Evolutionary conservation across 2,329 filamentous ascomycete species (phyloP).

Genomic region (Fusarium bulbicola): DNA sequence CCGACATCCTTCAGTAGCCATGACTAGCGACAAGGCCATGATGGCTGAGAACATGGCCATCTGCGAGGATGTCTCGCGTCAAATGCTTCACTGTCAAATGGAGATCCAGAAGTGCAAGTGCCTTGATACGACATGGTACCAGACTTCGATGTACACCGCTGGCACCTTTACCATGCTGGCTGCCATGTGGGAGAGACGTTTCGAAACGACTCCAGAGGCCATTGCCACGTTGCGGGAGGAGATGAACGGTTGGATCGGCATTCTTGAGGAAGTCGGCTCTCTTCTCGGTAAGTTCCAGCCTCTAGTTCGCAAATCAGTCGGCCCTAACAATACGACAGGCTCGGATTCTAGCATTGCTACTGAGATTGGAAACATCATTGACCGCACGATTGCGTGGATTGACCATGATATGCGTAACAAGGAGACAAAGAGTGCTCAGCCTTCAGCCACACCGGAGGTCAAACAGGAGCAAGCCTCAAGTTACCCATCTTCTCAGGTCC

Average conservation of each 20-base stretch:
- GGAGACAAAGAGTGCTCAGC: constrained; percentile 29
- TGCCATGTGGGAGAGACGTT: constrained; percentile 72
- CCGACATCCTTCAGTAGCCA: constrained; percentile 68
- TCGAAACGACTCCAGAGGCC: constrained; percentile 65
- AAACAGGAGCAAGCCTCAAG: constrained; percentile 50
- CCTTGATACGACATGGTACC: constrained; percentile 82
- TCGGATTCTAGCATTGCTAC: constrained; percentile 55
- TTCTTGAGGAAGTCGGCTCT: constrained; percentile 72
- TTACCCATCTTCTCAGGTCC: constrained; percentile 26
- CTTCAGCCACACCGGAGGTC: constrained; percentile 40
- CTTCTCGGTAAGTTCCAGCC: constrained; percentile 67
- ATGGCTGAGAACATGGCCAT: constrained; percentile 71
- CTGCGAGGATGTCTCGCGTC: constrained; percentile 71
- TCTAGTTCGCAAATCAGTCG: not conserved
- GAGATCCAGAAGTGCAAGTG: constrained; percentile 71
- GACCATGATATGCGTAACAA: constrained; percentile 58
- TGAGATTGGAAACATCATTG: constrained; percentile 59
- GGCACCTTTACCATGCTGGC: constrained; percentile 79
- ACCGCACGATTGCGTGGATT: constrained; percentile 62
- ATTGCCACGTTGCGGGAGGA: constrained; percentile 69
- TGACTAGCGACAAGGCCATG: constrained; percentile 62
- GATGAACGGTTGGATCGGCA: constrained; percentile 74
- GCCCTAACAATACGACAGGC: constrained; percentile 47
- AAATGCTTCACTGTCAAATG: constrained; percentile 69
- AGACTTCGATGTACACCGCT: constrained; percentile 74